Evolutionary conservation across 352 stramenopile species (phyloP).

Genomic region (Globisporangium canariense): DNA sequence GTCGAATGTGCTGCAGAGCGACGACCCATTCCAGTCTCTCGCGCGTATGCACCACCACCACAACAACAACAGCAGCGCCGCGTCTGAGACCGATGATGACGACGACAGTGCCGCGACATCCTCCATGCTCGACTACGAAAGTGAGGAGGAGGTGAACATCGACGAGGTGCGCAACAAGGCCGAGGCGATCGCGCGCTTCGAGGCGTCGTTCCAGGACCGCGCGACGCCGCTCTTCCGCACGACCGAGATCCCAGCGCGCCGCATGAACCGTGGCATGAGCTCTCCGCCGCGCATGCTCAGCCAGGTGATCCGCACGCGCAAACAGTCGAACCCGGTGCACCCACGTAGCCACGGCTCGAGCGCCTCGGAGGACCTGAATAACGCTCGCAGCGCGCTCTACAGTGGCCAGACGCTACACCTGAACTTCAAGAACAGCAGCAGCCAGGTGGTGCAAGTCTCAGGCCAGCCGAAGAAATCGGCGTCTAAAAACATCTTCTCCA

Average conservation of each 20-base stretch:
- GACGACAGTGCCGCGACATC: slow-evolving; percentile 29
- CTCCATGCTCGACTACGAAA: slow-evolving; percentile 28
- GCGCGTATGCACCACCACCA: slow-evolving; percentile 11
- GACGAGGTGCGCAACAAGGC: slow-evolving; percentile 30
- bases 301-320: slow-evolving; percentile 23
- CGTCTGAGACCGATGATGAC: slow-evolving; percentile 28
- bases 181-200: slow-evolving; percentile 32
- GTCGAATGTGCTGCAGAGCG: not conserved
- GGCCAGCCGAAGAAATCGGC: slow-evolving; percentile 33
- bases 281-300: slow-evolving; percentile 48
- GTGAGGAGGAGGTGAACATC: slow-evolving; percentile 33
- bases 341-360: not conserved
- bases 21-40: slow-evolving; percentile 6
- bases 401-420: slow-evolving; percentile 56
- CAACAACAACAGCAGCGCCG: slow-evolving; percentile 11
- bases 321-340: slow-evolving; percentile 22
- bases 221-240: slow-evolving; percentile 27
- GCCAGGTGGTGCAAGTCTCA: slow-evolving; percentile 41
- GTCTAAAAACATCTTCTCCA: slow-evolving; percentile 49
- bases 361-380: not conserved
- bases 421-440: slow-evolving; percentile 44
- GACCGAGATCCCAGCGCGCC: slow-evolving; percentile 26
- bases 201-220: slow-evolving; percentile 34
- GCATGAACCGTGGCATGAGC: slow-evolving; percentile 45
- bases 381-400: slow-evolving; percentile 30